Base-by-base conservation (phyloP, 2,329 filamentous ascomycete species). In the Aspergillus caelatus region DNA sequence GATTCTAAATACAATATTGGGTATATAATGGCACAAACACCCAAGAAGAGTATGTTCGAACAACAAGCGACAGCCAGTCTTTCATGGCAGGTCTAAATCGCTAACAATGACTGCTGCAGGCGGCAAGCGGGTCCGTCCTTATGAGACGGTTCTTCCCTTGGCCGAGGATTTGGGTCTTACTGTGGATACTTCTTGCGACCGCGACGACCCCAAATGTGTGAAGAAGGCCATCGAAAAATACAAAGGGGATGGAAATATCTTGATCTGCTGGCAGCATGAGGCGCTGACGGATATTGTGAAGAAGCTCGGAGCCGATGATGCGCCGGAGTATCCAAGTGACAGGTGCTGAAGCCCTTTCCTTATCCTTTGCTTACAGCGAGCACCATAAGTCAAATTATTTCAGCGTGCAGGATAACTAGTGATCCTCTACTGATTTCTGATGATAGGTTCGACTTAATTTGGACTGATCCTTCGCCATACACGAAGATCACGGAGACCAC, bases 191-290 rank as follows among this genome's bases (percentile, higher is more conserved):
- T 84, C 82, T 1, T 89, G 86, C 69, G 81, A 84, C 61, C 82
- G 86, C 16, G 84, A 87, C 63, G 84, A 89, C 65, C 67, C 78
- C 7, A 74, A 81, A 7, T 88, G 87, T 63, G 87, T 89, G 21
- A 78, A 78, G 26, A 73, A 85, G 6, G 78, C 78, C 0, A 81
- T 89, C 1, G 68, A 84, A 1, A 66, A 67, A 7, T 87, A 86
- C 64, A 61, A 69, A 0, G 83, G 84, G 0, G 62, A 72, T 0
- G 85, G 85, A 1, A 89, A 89, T 66, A 84, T 89, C 54, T 73
- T 89, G 52, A 84, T 89, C 62, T 88, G 86, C 77, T 89, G 86
- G 86, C 83, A 88, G 68, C 87, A 89, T 71, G 77, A 81, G 58
- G 76, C 77, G 21, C 72, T 89, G 55, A 81, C 78, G 39, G 79